Base-by-base conservation (phyloP, 2,329 filamentous ascomycete genomes). In the Diplodia mutila region DNA sequence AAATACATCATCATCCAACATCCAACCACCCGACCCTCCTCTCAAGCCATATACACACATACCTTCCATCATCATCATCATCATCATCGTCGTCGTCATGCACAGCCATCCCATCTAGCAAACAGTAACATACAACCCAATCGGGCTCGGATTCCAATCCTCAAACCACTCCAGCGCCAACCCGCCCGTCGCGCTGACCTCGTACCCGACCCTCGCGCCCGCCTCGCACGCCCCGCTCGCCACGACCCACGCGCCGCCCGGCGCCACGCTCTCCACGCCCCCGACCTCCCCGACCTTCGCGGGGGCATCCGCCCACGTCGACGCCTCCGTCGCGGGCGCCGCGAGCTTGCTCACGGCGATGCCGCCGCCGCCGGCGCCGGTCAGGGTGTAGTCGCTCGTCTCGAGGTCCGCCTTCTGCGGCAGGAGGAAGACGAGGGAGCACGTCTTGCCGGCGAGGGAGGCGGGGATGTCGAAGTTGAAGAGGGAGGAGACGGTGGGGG, bases 341-440 rank as follows among this genome's bases (percentile, higher is more conserved):
- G 77, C 75, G 29, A 91, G n/a, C 72, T 78, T 75, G n/a, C 79
- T 78, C 73, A 90, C 85, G 69, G 84, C 57, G 66, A 89, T 77
- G 52, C 79, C 79, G 49, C 87, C 88, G 23, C 80, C 85, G 73
- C 85, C 61, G 1, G 59, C 1, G 1, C 1, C 18, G 0, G n/a
- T n/a, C n/a, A 67, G 27, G 7, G 57, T 37, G 77, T 81, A 90
- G 11, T 82, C 81, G 0, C 88, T 88, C 1, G 87, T 89, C 77
- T 86, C 77, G 21, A 90, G 84, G 32, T 88, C 77, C 18, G 80
- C 72, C 69, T 86, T 77, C 61, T 80, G 71, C 8, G 90, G 89
- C 78, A 91, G 86, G 51, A 90, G 80, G 84, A 91, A 91, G 68
- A 88, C 80, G 14, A 91, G 80, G 65, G 83, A 85, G 80, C 89